Conservation (phyloP, 805 yeast species). For the Kluyveromyces nonfermentans region DNA sequence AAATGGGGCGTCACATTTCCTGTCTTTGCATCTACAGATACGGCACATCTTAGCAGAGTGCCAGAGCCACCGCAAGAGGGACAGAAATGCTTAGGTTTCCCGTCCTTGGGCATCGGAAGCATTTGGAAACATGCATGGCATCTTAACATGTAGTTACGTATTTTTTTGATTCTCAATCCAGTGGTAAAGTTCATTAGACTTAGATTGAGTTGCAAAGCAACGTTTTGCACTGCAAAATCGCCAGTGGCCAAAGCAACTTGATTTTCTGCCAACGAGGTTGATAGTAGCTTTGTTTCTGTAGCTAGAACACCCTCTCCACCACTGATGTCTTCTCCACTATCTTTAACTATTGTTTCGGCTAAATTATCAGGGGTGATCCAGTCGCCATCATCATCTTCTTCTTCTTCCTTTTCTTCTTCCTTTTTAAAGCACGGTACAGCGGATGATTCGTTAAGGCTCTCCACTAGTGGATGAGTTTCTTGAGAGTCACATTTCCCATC, state of each 20-base stretch:
- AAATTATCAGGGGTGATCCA: slow-evolving; percentile 93
- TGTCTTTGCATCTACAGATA: slow-evolving; percentile 64
- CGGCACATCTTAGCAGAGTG: slow-evolving; percentile 83
- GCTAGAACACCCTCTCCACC: slow-evolving; percentile 27
- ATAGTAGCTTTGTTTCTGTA: slow-evolving; percentile 26
- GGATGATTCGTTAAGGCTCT: too few relatives aligned
- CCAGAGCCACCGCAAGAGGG: slow-evolving; percentile 86
- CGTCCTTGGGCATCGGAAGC: slow-evolving; percentile 67
- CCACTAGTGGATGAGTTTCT: slow-evolving; percentile 6
- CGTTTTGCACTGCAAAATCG: slow-evolving; percentile 97
- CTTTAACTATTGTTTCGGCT: slow-evolving; percentile 57
- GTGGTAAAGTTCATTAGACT: slow-evolving; percentile 76
- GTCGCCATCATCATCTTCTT: slow-evolving; percentile 70
- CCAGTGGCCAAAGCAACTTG: slow-evolving; percentile 86
- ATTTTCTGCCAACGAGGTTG: slow-evolving; percentile 29
- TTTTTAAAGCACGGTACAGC: too few relatives aligned
- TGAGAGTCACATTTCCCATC: neutral
- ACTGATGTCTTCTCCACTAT: slow-evolving; percentile 47
- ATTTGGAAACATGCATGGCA: slow-evolving; percentile 95
- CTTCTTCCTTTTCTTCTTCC: slow-evolving; percentile 17
- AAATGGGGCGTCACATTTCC: slow-evolving; percentile 84
- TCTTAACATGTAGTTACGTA: slow-evolving; percentile 87
- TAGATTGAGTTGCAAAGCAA: slow-evolving; percentile 81
- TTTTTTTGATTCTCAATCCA: slow-evolving; percentile 76
- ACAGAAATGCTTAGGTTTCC: slow-evolving; percentile 79